Conservation (phyloP, 805 yeast species). For the Priceomyces castillae region DNA sequence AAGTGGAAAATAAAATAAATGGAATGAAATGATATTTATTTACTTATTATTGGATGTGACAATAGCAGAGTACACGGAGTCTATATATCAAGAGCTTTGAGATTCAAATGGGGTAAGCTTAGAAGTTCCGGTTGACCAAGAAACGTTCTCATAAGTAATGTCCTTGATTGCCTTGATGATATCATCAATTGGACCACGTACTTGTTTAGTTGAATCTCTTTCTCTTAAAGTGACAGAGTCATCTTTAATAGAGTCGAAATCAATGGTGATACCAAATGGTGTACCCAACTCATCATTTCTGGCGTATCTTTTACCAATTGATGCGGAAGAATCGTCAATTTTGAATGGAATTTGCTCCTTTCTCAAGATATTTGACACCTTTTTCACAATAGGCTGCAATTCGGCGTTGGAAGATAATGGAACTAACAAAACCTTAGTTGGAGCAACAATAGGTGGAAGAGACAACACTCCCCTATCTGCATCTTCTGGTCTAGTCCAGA, state of each 20-base stretch:
- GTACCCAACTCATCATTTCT: slow-evolving; percentile 99
- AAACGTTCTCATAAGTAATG: slow-evolving; percentile 67
- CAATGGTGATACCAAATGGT: slow-evolving; percentile 97
- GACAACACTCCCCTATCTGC: slow-evolving; percentile 84
- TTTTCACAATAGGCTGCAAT: slow-evolving; percentile 69
- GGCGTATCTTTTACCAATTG: slow-evolving; percentile 97
- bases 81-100: slow-evolving; percentile 38
- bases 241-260: slow-evolving; percentile 88
- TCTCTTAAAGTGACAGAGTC: slow-evolving; percentile 91
- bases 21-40: neutral
- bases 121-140: slow-evolving; percentile 87
- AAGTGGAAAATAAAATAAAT: slow-evolving; percentile 2
- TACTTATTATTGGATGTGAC: neutral
- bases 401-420: slow-evolving; percentile 87
- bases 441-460: slow-evolving; percentile 93
- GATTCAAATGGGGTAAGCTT: slow-evolving; percentile 69
- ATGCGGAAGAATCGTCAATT: slow-evolving; percentile 94
- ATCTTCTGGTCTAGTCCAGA: slow-evolving; percentile 91
- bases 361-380: slow-evolving; percentile 70
- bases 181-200: slow-evolving; percentile 81
- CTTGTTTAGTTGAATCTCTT: slow-evolving; percentile 95
- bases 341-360: slow-evolving; percentile 85
- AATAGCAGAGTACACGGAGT: neutral
- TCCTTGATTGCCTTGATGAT: slow-evolving; percentile 68
- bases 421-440: slow-evolving; percentile 93